Conservation (phyloP, 768 basidiomycete species). For the Mycena polygramma region DNA sequence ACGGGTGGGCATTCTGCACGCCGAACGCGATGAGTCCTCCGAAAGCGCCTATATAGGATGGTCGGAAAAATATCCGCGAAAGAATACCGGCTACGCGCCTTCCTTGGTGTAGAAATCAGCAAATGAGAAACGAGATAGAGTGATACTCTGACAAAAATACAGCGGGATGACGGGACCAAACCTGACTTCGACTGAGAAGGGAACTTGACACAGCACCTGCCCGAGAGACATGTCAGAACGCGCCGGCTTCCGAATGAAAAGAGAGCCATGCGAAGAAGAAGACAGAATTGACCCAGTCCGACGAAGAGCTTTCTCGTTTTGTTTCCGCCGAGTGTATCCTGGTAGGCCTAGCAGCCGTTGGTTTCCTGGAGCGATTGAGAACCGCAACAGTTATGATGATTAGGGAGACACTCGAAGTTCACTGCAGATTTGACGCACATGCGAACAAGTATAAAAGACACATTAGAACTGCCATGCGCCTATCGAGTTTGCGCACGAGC, state of each 20-base stretch:
- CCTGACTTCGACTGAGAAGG: slow-evolving; percentile 66
- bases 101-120: slow-evolving; percentile 74
- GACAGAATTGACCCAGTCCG: slow-evolving; percentile 3
- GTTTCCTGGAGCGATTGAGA: background rate
- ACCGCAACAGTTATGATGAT: background rate
- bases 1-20: slow-evolving; percentile 69
- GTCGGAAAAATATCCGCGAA: background rate
- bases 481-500: slow-evolving; percentile 76
- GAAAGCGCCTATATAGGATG: slow-evolving; percentile 61
- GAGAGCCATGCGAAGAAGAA: slow-evolving; percentile 5
- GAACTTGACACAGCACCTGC: background rate
- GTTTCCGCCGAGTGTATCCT: slow-evolving; percentile 4
- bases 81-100: slow-evolving; percentile 48
- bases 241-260: background rate
- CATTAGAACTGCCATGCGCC: slow-evolving; percentile 75
- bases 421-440: slow-evolving; percentile 60
- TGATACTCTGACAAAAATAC: slow-evolving; percentile 72
- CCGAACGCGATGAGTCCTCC: slow-evolving; percentile 89
- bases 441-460: slow-evolving; percentile 83
- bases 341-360: background rate
- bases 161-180: slow-evolving; percentile 84
- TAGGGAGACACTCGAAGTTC: background rate
- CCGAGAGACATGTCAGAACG: background rate
- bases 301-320: background rate
- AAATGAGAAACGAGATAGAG: background rate